Percentiles rank a stretch among this genome's conserved stretches.
phyloP scores from a whole-genome alignment of 2,329 filamentous ascomycete species.

The Fusarium goolgardi region DNA sequence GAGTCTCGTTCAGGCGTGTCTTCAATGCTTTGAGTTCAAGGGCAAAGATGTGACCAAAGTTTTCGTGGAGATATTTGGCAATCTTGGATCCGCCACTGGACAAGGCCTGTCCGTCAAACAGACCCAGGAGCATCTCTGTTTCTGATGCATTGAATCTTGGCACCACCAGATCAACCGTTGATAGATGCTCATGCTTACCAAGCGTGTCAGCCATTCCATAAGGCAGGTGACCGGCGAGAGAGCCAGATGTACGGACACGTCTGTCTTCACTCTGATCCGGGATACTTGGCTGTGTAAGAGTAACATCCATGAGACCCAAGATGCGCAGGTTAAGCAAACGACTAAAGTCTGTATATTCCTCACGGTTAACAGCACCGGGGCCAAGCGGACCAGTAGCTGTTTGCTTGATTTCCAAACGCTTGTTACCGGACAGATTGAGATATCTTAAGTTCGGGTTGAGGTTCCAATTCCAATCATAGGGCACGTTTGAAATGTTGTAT shows the following conservation, averaged over 20 bases:
- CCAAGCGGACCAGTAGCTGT: slow-evolving; percentile 62
- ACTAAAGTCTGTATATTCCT: slow-evolving; percentile 85
- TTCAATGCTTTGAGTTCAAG: slow-evolving; percentile 83
- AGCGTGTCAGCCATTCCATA: slow-evolving; percentile 98
- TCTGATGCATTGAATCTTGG: slow-evolving; percentile 91
- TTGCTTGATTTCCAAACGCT: slow-evolving; percentile 89
- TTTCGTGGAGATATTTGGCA: slow-evolving; percentile 95
- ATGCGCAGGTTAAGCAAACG: slow-evolving; percentile 85
- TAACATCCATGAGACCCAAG: slow-evolving; percentile 97
- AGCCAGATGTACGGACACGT: slow-evolving; percentile 96
- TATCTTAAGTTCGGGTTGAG: slow-evolving; percentile 95
- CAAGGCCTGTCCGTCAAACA: slow-evolving; percentile 94
- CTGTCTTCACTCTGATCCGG: slow-evolving; percentile 96
- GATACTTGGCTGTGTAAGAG: slow-evolving; percentile 89
- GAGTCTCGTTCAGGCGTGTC: slow-evolving; percentile 74
- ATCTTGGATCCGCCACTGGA: slow-evolving; percentile 93
- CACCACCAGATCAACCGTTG: slow-evolving; percentile 94
- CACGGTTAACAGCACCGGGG: slow-evolving; percentile 67
- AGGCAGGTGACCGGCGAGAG: slow-evolving; percentile 86
- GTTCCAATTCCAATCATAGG: slow-evolving; percentile 99
- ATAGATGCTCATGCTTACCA: slow-evolving; percentile 92
- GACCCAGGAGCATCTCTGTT: slow-evolving; percentile 88
- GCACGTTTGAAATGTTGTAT: slow-evolving; percentile 99
- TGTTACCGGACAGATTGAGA: slow-evolving; percentile 96
- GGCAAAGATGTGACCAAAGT: slow-evolving; percentile 87